Base-by-base conservation (phyloP, 306 rosid species). In the Neltuma alba region DNA sequence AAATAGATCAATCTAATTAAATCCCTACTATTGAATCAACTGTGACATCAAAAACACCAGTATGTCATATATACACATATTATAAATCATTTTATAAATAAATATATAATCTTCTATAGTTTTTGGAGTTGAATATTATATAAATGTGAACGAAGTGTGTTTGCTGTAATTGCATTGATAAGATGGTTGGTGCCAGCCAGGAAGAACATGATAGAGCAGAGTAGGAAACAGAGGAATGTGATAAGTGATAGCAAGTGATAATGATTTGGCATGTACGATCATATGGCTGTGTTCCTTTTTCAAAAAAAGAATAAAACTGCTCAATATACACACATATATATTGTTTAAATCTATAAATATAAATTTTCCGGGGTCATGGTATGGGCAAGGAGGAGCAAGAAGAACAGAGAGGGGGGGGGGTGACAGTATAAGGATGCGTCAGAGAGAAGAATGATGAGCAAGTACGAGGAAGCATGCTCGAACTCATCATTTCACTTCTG, bases 251-350 rank as follows among this genome's bases (percentile, higher is more conserved):
- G 71, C 18, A 38, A 40, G 25, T 23, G 50, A 40, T 78, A 9
- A 86, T 76, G 50, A 77, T 74, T 78, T n/a, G 78, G 79, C 57
- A 79, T 79, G 36, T 36, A 21, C n/a, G 21, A 69, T 63, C 69
- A 62, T 77, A 15, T 77, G 4, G 65, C 33, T 58, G 8, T 27
- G 65, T 14, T 30, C n/a, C 38, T 30, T 12, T 3, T n/a, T n/a
- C n/a, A 50, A 20, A n/a, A 6, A 30, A 15, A n/a, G n/a, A n/a
- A n/a, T n/a, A n/a, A n/a, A 30, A 61, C 7, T 14, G 36, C 33
- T 57, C 16, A 25, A 57, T 10, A 25, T 10, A 11, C 14, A 25
- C n/a, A n/a, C n/a, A n/a, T n/a, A n/a, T 2, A 10, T 9, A 9
- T 57, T 25, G 1, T 30, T 48, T 21, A 48, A 48, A 48, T 48